A percentile compares a stretch with the other conserved stretches of the same genome.
Conservation (phyloP, 805 yeast species). For the Lachancea quebecensis region DNA sequence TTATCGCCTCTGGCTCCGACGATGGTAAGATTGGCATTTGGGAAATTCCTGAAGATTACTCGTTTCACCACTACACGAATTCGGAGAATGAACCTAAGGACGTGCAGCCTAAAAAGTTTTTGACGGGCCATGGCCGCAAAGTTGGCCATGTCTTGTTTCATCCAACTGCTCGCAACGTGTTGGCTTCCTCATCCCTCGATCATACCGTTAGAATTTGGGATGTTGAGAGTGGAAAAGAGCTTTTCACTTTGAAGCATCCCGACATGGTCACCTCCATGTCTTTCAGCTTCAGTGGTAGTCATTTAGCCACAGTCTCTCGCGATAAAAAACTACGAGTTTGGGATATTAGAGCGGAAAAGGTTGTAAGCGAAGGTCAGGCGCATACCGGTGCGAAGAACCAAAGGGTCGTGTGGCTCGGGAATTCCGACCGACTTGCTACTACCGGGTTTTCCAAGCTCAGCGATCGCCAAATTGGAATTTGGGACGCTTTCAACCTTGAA, state of each 20-base stretch:
- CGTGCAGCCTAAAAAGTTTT: constrained; percentile 59
- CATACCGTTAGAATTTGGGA: constrained; percentile 91
- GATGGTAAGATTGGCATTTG: constrained; percentile 79
- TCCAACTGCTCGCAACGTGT: constrained; percentile 78
- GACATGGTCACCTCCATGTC: constrained; percentile 91
- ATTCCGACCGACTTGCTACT: constrained; percentile 75
- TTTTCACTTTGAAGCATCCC: constrained; percentile 71
- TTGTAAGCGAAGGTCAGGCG: constrained; percentile 78
- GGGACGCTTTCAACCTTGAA: constrained; percentile 73
- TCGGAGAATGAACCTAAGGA: constrained; percentile 56
- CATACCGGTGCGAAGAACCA: constrained; percentile 91
- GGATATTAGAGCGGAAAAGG: constrained; percentile 73
- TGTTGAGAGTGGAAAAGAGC: constrained; percentile 62
- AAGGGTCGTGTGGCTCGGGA: constrained; percentile 87
- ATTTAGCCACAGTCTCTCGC: constrained; percentile 81
- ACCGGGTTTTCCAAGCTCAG: constrained; percentile 91
- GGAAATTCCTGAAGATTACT: constrained; percentile 78
- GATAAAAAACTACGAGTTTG: constrained; percentile 87
- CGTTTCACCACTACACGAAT: constrained; percentile 54
- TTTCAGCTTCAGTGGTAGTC: constrained; percentile 83
- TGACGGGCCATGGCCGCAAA: constrained; percentile 85
- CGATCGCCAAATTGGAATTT: constrained; percentile 91
- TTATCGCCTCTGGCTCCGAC: constrained; percentile 73
- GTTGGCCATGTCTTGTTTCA: constrained; percentile 89
- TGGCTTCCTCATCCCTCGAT: constrained; percentile 88